Base-by-base conservation (phyloP, 305 asterid species). In the Fraxinus dipetala region DNA sequence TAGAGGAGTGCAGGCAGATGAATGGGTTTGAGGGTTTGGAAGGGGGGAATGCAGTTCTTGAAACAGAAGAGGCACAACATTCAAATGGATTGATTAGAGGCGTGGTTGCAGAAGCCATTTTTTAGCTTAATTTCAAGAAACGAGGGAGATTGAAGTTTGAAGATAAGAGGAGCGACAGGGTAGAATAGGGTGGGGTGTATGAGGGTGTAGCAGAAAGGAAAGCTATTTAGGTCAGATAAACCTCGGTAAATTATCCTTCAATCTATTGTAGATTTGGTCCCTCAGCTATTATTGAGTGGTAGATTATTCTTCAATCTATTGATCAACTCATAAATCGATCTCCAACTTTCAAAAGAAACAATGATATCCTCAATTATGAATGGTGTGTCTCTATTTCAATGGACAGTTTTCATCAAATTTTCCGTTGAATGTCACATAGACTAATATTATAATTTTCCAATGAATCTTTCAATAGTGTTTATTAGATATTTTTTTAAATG, bases 91-190 rank as follows among this genome's bases (percentile, higher is more conserved):
- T 80, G 51, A 88, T 86, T 45, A 88, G 87, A 76, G 84, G 85
- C 5, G 84, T 40, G 1, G 89, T 86, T 80, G 91, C 87, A 76
- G 86, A 86, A 82, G 87, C 59, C 92, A 89, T 87, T 40, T 36
- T 35, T 72, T 1, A 77, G 43, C 2, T 13, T 80, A n/a, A 7
- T 69, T 61, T 65, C 34, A 63, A 63, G 31, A 24, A 1, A 0
- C 16, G 3, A 24, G 72, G 72, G 3, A 0, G 69, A 59, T 63
- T 63, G 72, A 24, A 20, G 72, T 24, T 24, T 9, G 72, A 22
- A 56, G 67, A 56, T 56, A 56, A 56, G 28, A 56, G 32, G 30
- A 20, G 69, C 11, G 61, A 16, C 16, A 22, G 20, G 22, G 7
- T 51, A 5, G 69, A 13, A 34, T 34, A 5, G 20, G 5, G 20